phyloP scores from a whole-genome alignment of 805 yeast species.

The Ogataea angusta region DNA sequence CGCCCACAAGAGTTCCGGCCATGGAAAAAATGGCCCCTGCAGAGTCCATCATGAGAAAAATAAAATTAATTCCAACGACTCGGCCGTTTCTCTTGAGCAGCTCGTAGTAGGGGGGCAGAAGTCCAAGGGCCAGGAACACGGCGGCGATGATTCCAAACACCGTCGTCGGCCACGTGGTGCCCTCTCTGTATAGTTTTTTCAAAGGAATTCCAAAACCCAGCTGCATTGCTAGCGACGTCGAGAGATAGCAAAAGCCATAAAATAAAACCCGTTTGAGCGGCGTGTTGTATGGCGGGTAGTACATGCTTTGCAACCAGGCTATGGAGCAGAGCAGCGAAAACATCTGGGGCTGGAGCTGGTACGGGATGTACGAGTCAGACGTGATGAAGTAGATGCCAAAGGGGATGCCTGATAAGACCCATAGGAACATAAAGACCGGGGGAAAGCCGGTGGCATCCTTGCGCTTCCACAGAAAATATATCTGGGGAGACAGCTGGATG shows the following conservation, averaged over 20 bases:
- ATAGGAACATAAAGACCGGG: conserved; percentile 82
- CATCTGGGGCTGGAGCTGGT: conserved; percentile 83
- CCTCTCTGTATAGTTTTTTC: conserved; percentile 42
- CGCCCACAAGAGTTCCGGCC: conserved; percentile 54
- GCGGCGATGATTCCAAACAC: conserved; percentile 50
- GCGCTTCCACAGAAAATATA: conserved; percentile 58
- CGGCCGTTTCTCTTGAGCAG: conserved; percentile 49
- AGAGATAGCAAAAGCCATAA: conserved; percentile 37
- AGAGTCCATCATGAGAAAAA: conserved; percentile 72
- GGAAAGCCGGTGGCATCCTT: conserved; percentile 92
- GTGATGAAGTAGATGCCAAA: conserved; percentile 81
- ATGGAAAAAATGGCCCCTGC: conserved; percentile 78
- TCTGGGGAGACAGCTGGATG: conserved; percentile 79
- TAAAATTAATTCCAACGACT: conserved; percentile 72
- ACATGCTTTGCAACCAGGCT: conserved; percentile 62
- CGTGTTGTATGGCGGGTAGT: conserved; percentile 64
- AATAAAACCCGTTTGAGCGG: conserved; percentile 35
- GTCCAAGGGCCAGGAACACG: conserved; percentile 46
- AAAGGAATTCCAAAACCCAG: conserved; percentile 71
- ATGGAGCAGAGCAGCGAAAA: conserved; percentile 68
- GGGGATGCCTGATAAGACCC: conserved; percentile 77
- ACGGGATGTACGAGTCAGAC: conserved; percentile 66
- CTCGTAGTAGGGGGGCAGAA: conserved; percentile 56
- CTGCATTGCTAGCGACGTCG: conserved; percentile 56
- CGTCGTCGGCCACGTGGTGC: conserved; percentile 43